Evolutionary conservation across 768 basidiomycete species (phyloP).

Genomic region (Boletellus sp.): DNA sequence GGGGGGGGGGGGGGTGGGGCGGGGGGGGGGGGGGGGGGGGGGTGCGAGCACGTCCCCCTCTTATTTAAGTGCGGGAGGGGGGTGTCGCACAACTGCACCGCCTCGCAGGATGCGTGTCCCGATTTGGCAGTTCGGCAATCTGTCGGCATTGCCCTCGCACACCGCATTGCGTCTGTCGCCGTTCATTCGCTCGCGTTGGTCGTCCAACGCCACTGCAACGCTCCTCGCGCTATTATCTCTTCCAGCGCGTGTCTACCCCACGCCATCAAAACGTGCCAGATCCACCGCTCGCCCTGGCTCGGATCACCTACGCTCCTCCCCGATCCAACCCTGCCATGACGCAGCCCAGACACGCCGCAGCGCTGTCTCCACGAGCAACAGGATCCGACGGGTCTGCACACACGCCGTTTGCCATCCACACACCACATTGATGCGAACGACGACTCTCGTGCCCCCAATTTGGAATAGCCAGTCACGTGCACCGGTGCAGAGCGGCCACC

Average conservation of each 20-base stretch:
- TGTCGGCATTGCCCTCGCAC: too few species aligned
- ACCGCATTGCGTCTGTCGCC: too few species aligned
- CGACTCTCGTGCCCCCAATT: too few species aligned
- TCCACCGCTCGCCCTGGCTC: too few species aligned
- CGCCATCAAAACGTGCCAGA: constrained; percentile 23
- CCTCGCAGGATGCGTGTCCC: background rate
- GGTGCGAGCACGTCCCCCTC: too few species aligned
- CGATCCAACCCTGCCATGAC: background rate
- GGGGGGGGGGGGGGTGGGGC: constrained; percentile 45
- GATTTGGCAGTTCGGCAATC: constrained; percentile 21
- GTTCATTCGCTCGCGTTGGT: background rate
- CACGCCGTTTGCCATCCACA: constrained; percentile 17
- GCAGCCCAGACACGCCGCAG: constrained; percentile 27
- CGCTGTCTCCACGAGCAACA: constrained; percentile 19
- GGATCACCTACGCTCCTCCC: too few species aligned
- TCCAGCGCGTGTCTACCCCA: too few species aligned
- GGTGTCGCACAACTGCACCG: constrained; percentile 12
- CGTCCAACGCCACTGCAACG: constrained; percentile 1
- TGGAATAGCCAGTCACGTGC: background rate
- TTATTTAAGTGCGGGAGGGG: constrained; percentile 15
- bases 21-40: constrained; percentile 41
- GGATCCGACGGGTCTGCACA: constrained; percentile 1
- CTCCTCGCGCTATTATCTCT: background rate
- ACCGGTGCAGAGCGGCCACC: too few species aligned
- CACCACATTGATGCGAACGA: constrained; percentile 21